phyloP scores from a whole-genome alignment of 257 asterid species.

The Agastache rugosa region DNA sequence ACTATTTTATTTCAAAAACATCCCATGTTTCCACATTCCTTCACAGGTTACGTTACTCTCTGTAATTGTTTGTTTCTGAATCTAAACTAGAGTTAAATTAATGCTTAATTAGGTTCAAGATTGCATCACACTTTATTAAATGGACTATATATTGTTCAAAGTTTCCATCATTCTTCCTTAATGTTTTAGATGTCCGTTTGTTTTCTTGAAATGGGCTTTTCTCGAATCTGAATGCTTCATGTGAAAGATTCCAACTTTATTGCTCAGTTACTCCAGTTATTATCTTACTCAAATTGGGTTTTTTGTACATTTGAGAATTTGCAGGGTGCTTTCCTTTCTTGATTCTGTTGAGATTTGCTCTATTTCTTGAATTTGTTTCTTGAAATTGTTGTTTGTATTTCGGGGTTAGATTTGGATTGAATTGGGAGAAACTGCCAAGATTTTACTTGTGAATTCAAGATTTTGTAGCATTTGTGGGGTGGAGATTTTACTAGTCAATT shows the following conservation, averaged over 20 bases:
- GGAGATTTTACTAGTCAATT: conserved; percentile 28
- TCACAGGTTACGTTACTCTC: conserved; percentile 49
- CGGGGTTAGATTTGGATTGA: conserved; percentile 38
- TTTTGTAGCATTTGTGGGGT: conserved; percentile 17
- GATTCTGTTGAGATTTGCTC: conserved; percentile 11
- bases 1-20: conserved; percentile 39
- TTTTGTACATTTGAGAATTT: conserved; percentile 25
- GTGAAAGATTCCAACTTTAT: conserved; percentile 43
- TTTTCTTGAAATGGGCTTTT: conserved; percentile 45
- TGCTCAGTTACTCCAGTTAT: conserved; percentile 36
- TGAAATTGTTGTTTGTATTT: neutral
- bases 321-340: conserved; percentile 25
- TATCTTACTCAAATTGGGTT: conserved; percentile 34
- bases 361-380: neutral
- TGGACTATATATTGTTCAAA: conserved; percentile 39
- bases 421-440: conserved; percentile 19
- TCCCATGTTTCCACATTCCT: conserved; percentile 58
- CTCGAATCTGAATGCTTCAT: conserved; percentile 49
- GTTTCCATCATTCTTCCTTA: conserved; percentile 34
- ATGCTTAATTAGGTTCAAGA: conserved; percentile 41
- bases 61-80: conserved; percentile 25
- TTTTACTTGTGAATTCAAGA: conserved; percentile 24
- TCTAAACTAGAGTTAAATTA: conserved; percentile 39
- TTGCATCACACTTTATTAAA: conserved; percentile 42
- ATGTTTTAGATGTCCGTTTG: conserved; percentile 21